Evolutionary conservation across 495 filamentous ascomycete species (phyloP).

Genomic region (Xylaria venustula): DNA sequence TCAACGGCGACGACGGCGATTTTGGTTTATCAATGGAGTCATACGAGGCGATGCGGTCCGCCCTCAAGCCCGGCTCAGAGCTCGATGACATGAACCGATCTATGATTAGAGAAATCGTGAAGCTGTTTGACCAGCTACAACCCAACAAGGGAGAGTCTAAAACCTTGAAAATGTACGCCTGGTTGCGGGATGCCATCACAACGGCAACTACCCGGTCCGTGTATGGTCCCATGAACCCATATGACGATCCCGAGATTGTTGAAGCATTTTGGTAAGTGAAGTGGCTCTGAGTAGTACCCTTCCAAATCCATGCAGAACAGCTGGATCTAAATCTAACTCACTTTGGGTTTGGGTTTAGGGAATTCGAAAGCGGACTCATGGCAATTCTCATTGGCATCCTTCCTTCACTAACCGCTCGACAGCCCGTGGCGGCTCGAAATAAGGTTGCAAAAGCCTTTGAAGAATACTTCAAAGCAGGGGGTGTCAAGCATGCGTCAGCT

Average conservation of each 20-base stretch:
- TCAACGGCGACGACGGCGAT: slow-evolving; percentile 25
- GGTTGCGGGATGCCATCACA: slow-evolving; percentile 45
- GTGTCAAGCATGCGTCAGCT: slow-evolving; percentile 35
- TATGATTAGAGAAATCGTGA: slow-evolving; percentile 30
- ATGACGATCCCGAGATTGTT: slow-evolving; percentile 33
- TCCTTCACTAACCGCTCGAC: slow-evolving; percentile 41
- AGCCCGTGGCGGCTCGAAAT: slow-evolving; percentile 37
- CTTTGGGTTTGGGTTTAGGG: slow-evolving; percentile 33
- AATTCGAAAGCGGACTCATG: slow-evolving; percentile 43
- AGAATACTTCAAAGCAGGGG: slow-evolving; percentile 38
- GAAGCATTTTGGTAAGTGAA: slow-evolving; percentile 47
- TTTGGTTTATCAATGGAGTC: slow-evolving; percentile 31
- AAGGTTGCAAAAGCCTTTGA: slow-evolving; percentile 38
- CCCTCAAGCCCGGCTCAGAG: slow-evolving; percentile 29
- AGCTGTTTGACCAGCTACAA: slow-evolving; percentile 14
- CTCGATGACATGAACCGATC: slow-evolving; percentile 38
- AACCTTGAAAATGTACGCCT: slow-evolving; percentile 24
- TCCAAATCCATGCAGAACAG: background rate
- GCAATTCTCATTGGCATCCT: slow-evolving; percentile 32
- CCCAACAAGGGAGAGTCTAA: slow-evolving; percentile 3
- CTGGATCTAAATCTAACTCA: background rate
- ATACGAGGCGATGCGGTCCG: slow-evolving; percentile 29
- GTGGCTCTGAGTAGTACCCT: background rate
- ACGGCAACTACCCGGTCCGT: slow-evolving; percentile 47
- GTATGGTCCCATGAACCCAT: slow-evolving; percentile 54